phyloP scores from a whole-genome alignment of 306 rosid species.

The Cyclanthera cordifolia region DNA sequence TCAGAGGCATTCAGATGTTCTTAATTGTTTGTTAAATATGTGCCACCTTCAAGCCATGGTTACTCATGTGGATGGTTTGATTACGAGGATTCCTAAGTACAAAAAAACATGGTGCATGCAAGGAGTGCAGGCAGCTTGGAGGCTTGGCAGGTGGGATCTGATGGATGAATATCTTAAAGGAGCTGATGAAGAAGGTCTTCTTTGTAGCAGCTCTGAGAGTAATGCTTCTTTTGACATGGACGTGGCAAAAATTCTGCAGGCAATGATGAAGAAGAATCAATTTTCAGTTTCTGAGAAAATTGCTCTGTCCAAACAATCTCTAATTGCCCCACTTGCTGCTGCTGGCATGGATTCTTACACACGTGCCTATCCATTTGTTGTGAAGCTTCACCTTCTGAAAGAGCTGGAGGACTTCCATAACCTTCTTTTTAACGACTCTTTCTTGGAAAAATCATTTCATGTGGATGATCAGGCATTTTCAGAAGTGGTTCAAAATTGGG shows the following conservation, averaged over 20 bases:
- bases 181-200: constrained; percentile 75
- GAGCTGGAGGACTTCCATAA: constrained; percentile 83
- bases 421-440: constrained; percentile 65
- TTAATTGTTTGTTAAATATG: constrained; percentile 84
- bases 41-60: constrained; percentile 99
- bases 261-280: constrained; percentile 89
- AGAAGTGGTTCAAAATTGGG: constrained; percentile 75
- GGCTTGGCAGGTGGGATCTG: constrained; percentile 97
- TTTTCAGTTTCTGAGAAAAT: constrained; percentile 73
- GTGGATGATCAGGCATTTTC: constrained; percentile 48
- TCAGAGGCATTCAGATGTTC: constrained; percentile 94
- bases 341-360: constrained; percentile 97
- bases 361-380: constrained; percentile 85
- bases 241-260: constrained; percentile 91
- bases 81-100: constrained; percentile 70
- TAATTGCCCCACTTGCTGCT: constrained; percentile 89
- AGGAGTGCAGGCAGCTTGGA: constrained; percentile 99
- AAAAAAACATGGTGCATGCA: constrained; percentile 98
- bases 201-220: constrained; percentile 77
- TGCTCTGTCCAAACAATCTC: constrained; percentile 77
- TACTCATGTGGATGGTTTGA: constrained; percentile 91
- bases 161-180: constrained; percentile 92
- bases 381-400: constrained; percentile 81
- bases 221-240: constrained; percentile 90
- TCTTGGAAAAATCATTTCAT: constrained; percentile 67